A percentile compares a stretch with the other conserved stretches of the same genome.
Evolutionary conservation across 148 eudicot species (phyloP).

Genomic region (Pouteria glomerata): DNA sequence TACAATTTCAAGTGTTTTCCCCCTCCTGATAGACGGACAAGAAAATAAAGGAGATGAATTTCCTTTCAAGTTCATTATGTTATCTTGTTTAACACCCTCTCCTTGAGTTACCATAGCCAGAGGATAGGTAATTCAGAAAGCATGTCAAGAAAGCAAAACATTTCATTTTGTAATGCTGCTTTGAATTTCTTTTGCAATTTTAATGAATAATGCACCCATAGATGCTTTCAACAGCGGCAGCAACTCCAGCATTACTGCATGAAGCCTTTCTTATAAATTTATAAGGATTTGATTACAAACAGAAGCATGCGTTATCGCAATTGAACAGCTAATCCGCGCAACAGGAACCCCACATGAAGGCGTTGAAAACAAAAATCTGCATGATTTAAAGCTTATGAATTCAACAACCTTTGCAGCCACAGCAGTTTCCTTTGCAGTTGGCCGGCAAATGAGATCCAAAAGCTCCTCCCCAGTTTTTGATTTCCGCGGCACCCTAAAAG

Average conservation of each 20-base stretch:
- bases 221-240: background rate
- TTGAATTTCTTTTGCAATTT: background rate
- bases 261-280: background rate
- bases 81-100: background rate
- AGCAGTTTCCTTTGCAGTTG: conserved; percentile 83
- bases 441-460: conserved; percentile 78
- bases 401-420: conserved; percentile 74
- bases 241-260: background rate
- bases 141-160: background rate
- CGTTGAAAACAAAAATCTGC: background rate
- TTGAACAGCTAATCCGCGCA: background rate
- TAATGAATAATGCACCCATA: background rate
- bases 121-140: background rate
- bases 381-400: too few species aligned
- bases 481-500: conserved; percentile 79
- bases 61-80: background rate
- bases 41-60: background rate
- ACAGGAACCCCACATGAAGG: background rate
- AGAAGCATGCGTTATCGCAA: background rate
- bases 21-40: background rate
- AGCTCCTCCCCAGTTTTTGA: conserved; percentile 95
- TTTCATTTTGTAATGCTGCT: background rate
- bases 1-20: background rate
- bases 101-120: background rate
- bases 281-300: background rate